phyloP scores from a whole-genome alignment of 768 basidiomycete genomes.

The Boletus vinaceobasis region DNA sequence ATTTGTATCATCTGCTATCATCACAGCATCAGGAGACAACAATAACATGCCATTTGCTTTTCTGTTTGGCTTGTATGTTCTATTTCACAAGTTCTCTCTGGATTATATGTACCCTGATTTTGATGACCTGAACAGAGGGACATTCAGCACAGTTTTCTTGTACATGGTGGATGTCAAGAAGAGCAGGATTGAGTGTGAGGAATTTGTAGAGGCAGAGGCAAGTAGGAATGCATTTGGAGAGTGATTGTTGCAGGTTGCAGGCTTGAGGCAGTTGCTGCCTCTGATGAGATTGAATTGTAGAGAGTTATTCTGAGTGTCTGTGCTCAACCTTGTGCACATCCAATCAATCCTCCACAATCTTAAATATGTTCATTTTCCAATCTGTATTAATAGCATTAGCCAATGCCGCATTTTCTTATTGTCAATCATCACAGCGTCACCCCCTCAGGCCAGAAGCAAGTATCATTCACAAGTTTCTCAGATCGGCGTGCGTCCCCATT shows the following conservation, averaged over 20 bases:
- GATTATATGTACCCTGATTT: not conserved
- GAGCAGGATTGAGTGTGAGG: conserved; percentile 60
- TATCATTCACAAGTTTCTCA: not conserved
- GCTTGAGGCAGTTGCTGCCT: not conserved
- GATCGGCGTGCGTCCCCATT: not conserved
- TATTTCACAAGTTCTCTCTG: not conserved
- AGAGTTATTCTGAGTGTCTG: not conserved
- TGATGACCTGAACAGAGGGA: conserved; percentile 10
- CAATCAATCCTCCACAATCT: not conserved
- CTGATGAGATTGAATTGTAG: not conserved
- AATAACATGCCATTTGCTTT: conserved; percentile 77
- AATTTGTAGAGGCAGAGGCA: conserved; percentile 56
- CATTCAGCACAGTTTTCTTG: conserved; percentile 47
- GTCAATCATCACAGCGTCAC: not conserved
- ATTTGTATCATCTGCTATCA: conserved; percentile 71
- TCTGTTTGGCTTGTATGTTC: conserved; percentile 60
- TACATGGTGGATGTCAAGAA: conserved; percentile 63
- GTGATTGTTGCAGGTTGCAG: not conserved
- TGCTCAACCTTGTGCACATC: too few relatives aligned
- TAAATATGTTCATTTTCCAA: not conserved
- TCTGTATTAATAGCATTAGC: not conserved
- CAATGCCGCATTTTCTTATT: not conserved
- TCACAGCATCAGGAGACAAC: conserved; percentile 62
- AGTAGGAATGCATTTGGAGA: conserved; percentile 35
- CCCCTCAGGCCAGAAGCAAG: not conserved